Percentiles rank a stretch among this genome's conserved stretches.
phyloP scores from a whole-genome alignment of 1,284 basidiomycete genomes.

The Sanghuangporus weigelae region DNA sequence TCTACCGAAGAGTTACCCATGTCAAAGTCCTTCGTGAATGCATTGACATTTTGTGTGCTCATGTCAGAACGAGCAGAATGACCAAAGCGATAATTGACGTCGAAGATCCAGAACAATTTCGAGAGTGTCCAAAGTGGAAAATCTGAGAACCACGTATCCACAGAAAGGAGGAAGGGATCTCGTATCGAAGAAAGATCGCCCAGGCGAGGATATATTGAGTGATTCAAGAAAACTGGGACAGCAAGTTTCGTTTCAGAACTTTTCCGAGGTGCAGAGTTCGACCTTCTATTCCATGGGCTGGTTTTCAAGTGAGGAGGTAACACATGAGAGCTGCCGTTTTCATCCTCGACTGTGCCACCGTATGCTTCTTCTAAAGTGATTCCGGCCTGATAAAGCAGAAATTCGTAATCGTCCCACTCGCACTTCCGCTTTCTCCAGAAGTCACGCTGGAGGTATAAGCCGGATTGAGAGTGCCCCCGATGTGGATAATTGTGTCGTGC shows the following conservation, averaged over 20 bases:
- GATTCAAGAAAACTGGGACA: slow-evolving; percentile 3
- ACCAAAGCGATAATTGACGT: slow-evolving; percentile 11
- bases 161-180: slow-evolving; percentile 15
- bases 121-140: slow-evolving; percentile 19
- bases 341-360: slow-evolving; percentile 11
- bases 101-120: slow-evolving; percentile 17
- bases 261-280: not conserved
- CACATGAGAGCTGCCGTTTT: not conserved
- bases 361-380: slow-evolving; percentile 12
- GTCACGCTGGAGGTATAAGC: slow-evolving; percentile 6
- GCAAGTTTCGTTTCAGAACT: not conserved
- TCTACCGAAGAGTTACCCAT: slow-evolving; percentile 8
- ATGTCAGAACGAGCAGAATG: not conserved
- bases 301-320: not conserved
- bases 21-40: not conserved
- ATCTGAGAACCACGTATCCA: slow-evolving; percentile 16
- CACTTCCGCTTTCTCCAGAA: slow-evolving; percentile 13
- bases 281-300: slow-evolving; percentile 1
- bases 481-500: slow-evolving; percentile 11
- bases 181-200: slow-evolving; percentile 15
- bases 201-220: slow-evolving; percentile 15
- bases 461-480: slow-evolving; percentile 14
- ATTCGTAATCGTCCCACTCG: slow-evolving; percentile 17
- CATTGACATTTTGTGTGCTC: not conserved
- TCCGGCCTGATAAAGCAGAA: slow-evolving; percentile 6